Conservation (phyloP, 1,284 basidiomycete species). For the Ceratobasidium theobromae region DNA sequence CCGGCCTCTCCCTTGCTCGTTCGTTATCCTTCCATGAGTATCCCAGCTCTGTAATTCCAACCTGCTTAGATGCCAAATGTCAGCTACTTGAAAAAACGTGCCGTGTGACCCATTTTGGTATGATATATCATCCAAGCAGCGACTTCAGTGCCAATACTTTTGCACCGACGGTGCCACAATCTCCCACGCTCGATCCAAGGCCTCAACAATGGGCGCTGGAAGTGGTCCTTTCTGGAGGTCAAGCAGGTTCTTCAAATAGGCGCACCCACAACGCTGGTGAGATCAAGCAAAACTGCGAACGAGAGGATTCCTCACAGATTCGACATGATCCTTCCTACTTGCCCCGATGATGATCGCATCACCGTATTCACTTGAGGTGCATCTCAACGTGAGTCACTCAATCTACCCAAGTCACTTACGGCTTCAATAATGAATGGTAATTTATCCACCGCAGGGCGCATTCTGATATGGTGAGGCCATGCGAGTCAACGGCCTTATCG, state of each 20-base stretch:
- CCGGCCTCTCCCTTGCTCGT: background rate
- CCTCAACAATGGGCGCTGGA: slow-evolving; percentile 52
- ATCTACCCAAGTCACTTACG: background rate
- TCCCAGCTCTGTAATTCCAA: slow-evolving; percentile 13
- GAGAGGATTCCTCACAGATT: slow-evolving; percentile 37
- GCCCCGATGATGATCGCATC: slow-evolving; percentile 50
- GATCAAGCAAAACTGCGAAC: background rate
- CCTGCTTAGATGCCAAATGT: background rate
- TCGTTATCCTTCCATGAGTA: slow-evolving; percentile 13
- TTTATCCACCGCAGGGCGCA: slow-evolving; percentile 51
- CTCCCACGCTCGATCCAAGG: slow-evolving; percentile 54
- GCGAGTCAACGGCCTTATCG: slow-evolving; percentile 30
- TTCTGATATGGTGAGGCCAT: slow-evolving; percentile 48
- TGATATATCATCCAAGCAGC: too few species aligned
- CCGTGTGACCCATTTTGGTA: background rate
- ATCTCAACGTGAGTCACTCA: background rate
- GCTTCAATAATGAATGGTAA: slow-evolving; percentile 50
- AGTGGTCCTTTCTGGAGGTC: slow-evolving; percentile 52
- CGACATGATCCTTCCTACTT: slow-evolving; percentile 46
- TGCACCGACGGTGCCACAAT: slow-evolving; percentile 23
- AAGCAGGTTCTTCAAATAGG: slow-evolving; percentile 12
- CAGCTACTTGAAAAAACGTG: too few species aligned
- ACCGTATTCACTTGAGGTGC: slow-evolving; percentile 37
- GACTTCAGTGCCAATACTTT: slow-evolving; percentile 30
- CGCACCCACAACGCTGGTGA: background rate